Evolutionary conservation across 768 basidiomycete species (phyloP).

Genomic region (Mycena latifolia): DNA sequence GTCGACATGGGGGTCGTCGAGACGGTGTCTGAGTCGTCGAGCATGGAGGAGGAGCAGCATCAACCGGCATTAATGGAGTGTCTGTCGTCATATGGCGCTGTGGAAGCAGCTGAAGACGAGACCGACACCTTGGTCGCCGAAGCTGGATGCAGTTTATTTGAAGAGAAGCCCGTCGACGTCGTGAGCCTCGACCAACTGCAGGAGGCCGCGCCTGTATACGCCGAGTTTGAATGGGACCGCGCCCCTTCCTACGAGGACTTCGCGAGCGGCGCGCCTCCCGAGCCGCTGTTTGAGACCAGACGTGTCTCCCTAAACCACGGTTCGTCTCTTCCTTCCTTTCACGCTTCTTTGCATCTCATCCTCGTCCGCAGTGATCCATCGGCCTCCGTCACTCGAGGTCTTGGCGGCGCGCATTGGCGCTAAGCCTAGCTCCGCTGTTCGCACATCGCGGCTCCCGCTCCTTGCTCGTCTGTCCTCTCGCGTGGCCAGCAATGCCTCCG

Average conservation of each 20-base stretch:
- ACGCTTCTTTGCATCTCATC: background rate
- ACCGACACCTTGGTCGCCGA: too few relatives aligned
- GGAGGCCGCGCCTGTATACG: background rate
- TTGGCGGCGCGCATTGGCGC: background rate
- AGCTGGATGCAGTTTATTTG: too few relatives aligned
- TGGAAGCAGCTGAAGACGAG: too few relatives aligned
- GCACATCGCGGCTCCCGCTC: background rate
- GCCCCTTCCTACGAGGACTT: conserved; percentile 4
- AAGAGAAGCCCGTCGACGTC: too few relatives aligned
- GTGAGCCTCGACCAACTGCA: background rate
- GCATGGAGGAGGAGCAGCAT: too few relatives aligned
- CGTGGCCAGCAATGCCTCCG: background rate
- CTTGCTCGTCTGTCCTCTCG: conserved; percentile 2
- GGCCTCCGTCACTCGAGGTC: background rate
- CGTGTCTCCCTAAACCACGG: background rate
- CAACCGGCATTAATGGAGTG: too few relatives aligned
- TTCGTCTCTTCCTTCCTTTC: background rate
- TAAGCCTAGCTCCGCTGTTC: background rate
- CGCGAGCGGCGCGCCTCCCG: background rate
- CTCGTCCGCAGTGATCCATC: background rate
- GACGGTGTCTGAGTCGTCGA: too few relatives aligned
- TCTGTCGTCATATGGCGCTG: too few relatives aligned
- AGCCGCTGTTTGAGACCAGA: background rate
- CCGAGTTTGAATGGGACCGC: background rate
- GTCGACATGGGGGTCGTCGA: too few relatives aligned